Evolutionary conservation across 2,329 filamentous ascomycete species (phyloP).

Genomic region (Colletotrichum chlorophyti): DNA sequence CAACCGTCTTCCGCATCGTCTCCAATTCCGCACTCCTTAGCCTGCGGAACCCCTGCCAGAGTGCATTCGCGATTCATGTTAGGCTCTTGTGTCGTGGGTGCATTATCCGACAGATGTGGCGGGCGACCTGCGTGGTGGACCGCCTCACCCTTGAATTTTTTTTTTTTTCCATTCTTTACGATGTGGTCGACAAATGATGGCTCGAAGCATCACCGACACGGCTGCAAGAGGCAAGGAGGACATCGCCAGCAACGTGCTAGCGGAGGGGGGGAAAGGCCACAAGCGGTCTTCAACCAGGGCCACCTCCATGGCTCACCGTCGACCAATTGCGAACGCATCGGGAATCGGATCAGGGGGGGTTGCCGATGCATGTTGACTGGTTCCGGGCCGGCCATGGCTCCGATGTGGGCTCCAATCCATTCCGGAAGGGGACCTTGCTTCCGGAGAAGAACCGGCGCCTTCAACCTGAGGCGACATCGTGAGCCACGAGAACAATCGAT

Average conservation of each 20-base stretch:
- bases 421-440: neutral
- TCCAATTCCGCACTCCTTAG: neutral
- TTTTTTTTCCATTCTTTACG: no score
- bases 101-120: slow-evolving; percentile 18
- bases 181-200: neutral
- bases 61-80: slow-evolving; percentile 10
- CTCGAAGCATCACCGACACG: neutral
- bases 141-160: no score
- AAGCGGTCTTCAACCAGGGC: no score
- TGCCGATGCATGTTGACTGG: no score
- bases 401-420: slow-evolving; percentile 5
- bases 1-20: no score
- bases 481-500: no score
- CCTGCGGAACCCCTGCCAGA: neutral
- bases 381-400: slow-evolving; percentile 7
- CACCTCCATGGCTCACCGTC: no score
- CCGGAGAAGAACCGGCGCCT: neutral
- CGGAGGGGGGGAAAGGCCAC: neutral
- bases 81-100: neutral
- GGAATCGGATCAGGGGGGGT: slow-evolving; percentile 12
- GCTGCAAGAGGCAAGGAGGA: neutral
- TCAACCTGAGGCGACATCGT: neutral
- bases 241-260: neutral
- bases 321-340: slow-evolving; percentile 18
- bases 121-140: neutral